Conservation (phyloP, 2,329 filamentous ascomycete genomes). For the Fusarium decemcellulare region DNA sequence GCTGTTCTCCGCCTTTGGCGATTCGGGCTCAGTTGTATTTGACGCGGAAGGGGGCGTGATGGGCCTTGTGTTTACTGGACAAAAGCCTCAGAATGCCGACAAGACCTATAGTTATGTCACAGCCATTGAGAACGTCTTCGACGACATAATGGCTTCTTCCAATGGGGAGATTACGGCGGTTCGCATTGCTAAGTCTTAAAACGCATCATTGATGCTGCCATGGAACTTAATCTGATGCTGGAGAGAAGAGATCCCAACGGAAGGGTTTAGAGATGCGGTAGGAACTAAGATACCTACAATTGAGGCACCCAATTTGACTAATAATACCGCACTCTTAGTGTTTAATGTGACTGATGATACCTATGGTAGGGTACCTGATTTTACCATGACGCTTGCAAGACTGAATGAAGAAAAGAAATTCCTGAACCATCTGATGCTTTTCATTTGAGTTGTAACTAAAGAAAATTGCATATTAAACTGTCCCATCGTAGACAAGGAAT, state of each 20-base stretch:
- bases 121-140: constrained; percentile 15
- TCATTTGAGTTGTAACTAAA: constrained; percentile 28
- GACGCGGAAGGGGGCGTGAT: neutral
- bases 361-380: too few relatives aligned
- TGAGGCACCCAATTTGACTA: neutral
- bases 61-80: constrained; percentile 12
- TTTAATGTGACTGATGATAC: neutral
- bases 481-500: constrained; percentile 2
- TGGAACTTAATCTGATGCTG: too few relatives aligned
- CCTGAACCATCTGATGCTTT: constrained; percentile 7
- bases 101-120: constrained; percentile 3
- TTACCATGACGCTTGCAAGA: too few relatives aligned
- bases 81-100: neutral
- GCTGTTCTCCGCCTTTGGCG: neutral
- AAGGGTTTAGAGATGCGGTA: too few relatives aligned
- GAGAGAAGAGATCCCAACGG: too few relatives aligned
- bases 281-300: too few relatives aligned
- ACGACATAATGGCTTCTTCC: neutral
- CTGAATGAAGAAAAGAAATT: constrained; percentile 1
- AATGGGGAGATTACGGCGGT: neutral
- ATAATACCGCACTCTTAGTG: neutral
- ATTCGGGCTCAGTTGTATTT: constrained; percentile 13
- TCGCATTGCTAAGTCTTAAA: neutral
- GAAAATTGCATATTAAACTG: constrained; percentile 28
- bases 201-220: too few relatives aligned